Base-by-base conservation (phyloP, 2,329 filamentous ascomycete genomes). In the Ceratocystis smalleyi region DNA sequence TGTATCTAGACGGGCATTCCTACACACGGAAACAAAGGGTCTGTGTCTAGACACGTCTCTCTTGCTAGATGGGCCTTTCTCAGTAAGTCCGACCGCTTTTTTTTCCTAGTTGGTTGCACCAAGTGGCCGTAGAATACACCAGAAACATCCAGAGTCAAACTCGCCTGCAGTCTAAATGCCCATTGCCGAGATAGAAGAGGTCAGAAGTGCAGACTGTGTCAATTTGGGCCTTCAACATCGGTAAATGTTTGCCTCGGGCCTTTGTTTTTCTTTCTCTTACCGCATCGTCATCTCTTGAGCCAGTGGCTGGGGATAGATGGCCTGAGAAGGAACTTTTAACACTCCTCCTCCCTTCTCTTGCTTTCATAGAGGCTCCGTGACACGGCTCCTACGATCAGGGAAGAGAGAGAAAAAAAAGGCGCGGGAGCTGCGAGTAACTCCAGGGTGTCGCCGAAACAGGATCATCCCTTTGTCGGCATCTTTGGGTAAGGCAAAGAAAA, bases 141-240 rank as follows among this genome's bases (percentile, higher is more conserved):
- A 57, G 51, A 35, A 57, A 57, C 51, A 57, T 57, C 17, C 51
- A 57, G 51, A 57, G 51, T 57, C 51, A 57, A 57, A n/a, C 24
- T 32, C 51, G 27, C 51, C 24, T 57, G 51, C 10, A 57, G 27
- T 57, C 51, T 30, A 57, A 57, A 24, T 57, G 51, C 27, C 51
- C 7, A 32, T 57, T 57, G 51, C 51, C 17, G 51, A 57, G 51
- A 7, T n/a, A 32, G 15, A n/a, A 57, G 27, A 57, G 27, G 51
- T 15, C 27, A 32, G 7, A 10, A 7, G 27, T 24, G 4, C 24
- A 57, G 51, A 17, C 27, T 2, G 51, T 57, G 27, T 7, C 27
- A 57, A 57, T 32, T 35, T 57, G 51, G 7, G 3, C 51, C 32
- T 30, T 17, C 27, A n/a, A 17, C 24, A 30, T 32, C 12, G 27